Evolutionary conservation across 1,284 basidiomycete genomes (phyloP), one percentile per base, ranked within the genome.

Genomic region (Agaricales sp.): DNA sequence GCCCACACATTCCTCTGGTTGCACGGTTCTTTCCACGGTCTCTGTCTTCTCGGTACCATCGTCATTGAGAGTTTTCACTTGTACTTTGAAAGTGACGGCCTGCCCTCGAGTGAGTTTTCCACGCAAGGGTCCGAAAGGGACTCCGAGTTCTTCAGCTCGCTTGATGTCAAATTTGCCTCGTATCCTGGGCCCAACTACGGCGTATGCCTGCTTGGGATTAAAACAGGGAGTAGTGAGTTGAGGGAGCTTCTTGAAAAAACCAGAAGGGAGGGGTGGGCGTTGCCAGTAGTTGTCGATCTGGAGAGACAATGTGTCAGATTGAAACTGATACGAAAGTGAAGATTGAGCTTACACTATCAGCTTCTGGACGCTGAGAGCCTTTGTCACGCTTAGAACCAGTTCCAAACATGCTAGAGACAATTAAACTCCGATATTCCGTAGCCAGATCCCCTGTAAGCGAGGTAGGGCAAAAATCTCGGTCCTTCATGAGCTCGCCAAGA

Each of bases 121-220:
- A 43, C 71, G 60, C 60, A 68, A 52, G 2, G 71, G 73, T 2
- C 89, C 87, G 1, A 68, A 67, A 1, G 77, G 73, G 2, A 98
- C 69, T 6, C 85, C 83, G 1, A 92, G 69, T 25, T 68, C 74
- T 3, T 70, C 60, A 0, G 92, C 90, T 54, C 78, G 82, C 50
- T 66, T 65, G 0, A 66, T 79, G 54, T 95, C 78, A 59, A 98
- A 95, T 63, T 89, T 92, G n/a, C 93, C 93, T 2, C 91, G 80
- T 35, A 83, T 70, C 2, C 72, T 72, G 0, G 92, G 88, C 0
- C 91, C 90, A 45, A 89, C 73, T 39, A 86, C 64, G 20, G 94
- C 73, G 61, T 93, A 96, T 3, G 74, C 74, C 45, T 53, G 54
- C 51, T 52, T 57, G 23, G 30, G 18, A 38, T 50, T 53, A 21